Evolutionary conservation across 2,329 filamentous ascomycete species (phyloP).

Genomic region (Lachnellula suecica): DNA sequence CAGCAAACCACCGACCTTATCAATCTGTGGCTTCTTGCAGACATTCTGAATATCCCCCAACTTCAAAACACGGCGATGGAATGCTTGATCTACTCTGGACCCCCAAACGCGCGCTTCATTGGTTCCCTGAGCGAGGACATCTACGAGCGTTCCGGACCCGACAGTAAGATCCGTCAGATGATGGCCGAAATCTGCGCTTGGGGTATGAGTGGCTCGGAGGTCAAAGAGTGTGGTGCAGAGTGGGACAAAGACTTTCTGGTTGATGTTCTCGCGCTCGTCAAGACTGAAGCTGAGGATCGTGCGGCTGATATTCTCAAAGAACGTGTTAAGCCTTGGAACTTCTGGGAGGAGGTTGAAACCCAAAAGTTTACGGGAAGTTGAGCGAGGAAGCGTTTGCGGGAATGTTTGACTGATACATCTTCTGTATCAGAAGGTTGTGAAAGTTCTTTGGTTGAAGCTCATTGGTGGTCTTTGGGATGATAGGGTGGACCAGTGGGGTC

Average conservation of each 20-base stretch:
- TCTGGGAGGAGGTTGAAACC: too few relatives aligned
- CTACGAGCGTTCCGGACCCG: background rate
- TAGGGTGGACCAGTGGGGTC: too few relatives aligned
- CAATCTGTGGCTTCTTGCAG: slow-evolving; percentile 35
- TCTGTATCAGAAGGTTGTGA: too few relatives aligned
- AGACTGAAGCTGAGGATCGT: background rate
- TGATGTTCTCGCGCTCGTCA: background rate
- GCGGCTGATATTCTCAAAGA: background rate
- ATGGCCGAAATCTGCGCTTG: background rate
- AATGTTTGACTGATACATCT: too few relatives aligned
- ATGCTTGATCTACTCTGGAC: background rate
- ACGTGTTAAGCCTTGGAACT: background rate
- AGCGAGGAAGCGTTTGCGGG: too few relatives aligned
- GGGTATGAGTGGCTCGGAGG: background rate
- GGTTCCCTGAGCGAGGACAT: background rate
- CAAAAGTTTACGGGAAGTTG: too few relatives aligned
- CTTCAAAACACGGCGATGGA: background rate
- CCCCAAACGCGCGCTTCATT: background rate
- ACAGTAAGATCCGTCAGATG: background rate
- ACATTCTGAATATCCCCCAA: background rate
- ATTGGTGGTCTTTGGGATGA: too few relatives aligned
- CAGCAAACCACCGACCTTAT: slow-evolving; percentile 43
- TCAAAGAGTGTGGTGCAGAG: background rate
- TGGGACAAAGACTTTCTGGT: background rate
- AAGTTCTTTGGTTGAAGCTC: too few relatives aligned